These are phyloP conservation scores for Axilococcus clingmanii DNA, from an alignment of 139 green algal genomes.

Conservation along the genomic window DNA sequence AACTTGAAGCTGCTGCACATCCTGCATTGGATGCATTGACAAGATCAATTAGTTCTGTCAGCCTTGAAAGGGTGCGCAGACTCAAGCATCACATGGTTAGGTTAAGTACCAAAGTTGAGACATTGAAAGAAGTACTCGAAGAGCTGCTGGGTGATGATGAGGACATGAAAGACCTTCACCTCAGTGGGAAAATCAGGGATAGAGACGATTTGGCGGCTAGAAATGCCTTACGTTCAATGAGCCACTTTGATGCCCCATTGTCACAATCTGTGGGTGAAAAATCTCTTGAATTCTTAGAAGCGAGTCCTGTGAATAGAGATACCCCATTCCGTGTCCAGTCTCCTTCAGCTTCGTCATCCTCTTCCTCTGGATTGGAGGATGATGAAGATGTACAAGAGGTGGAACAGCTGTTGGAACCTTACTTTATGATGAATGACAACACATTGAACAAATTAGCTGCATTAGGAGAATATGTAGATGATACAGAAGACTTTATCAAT, in stretches of 20 bases:
- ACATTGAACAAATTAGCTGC: slow-evolving; percentile 65
- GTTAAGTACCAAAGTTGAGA: slow-evolving; percentile 26
- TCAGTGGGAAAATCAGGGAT: too few species aligned
- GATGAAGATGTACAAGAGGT: slow-evolving; percentile 33
- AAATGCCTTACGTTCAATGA: not conserved
- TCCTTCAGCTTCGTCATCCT: not conserved
- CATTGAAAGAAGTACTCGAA: slow-evolving; percentile 39
- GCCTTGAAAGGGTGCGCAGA: slow-evolving; percentile 75
- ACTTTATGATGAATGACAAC: slow-evolving; percentile 60
- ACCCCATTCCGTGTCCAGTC: not conserved
- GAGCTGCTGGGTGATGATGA: slow-evolving; percentile 48
- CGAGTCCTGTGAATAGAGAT: not conserved
- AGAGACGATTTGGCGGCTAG: too few species aligned
- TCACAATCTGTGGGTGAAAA: not conserved
- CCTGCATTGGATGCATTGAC: slow-evolving; percentile 74
- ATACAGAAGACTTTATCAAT: slow-evolving; percentile 97
- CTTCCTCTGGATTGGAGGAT: not conserved
- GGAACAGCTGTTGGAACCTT: slow-evolving; percentile 71
- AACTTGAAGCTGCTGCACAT: slow-evolving; percentile 68
- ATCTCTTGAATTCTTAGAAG: too few species aligned
- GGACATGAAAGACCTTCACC: slow-evolving; percentile 51
- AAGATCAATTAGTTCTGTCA: slow-evolving; percentile 56
- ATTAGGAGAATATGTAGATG: slow-evolving; percentile 89
- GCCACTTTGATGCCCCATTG: slow-evolving; percentile 13
- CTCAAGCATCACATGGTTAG: slow-evolving; percentile 60